Evolutionary conservation across 1,139 yeast genomes (phyloP), one percentile per base, ranked within the genome.

Genomic region (Yamadazyma pseudoaaseri): DNA sequence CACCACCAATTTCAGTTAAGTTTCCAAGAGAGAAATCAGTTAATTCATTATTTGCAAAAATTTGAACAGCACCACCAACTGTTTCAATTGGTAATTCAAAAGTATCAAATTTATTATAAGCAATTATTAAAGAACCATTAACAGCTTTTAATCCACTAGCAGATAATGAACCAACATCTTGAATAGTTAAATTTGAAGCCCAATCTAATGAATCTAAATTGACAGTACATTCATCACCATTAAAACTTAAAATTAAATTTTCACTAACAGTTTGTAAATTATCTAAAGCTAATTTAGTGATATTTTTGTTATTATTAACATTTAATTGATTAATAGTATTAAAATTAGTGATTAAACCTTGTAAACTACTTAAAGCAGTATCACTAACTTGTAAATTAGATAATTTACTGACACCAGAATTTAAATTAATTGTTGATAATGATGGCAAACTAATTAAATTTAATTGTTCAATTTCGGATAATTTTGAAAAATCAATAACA

Each of bases 171-270:
- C 54, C 49, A 30, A 62, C 67, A 47, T 69, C 74, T 52, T 69
- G 74, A 36, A 70, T 49, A 37, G 74, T 67, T 47, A 70, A 56
- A 56, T 69, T 68, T 31, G 72, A 58, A 26, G 74, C 72, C 68
- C 69, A 65, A 28, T 46, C 35, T 52, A 70, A 65, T 35, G 50
- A 39, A 43, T 68, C 65, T 47, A 70, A 55, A 28, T 47, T 54
- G 41, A 70, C 59, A 25, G 58, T 55, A 49, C 71, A 65, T 28
- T 63, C 51, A 51, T 69, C 74, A 45, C 60, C 54, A 59, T 70
- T 70, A 61, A 70, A 70, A 42, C 67, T 56, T 40, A 70, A 55
- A 37, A 65, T 60, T 49, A 70, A 59, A 38, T 56, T 56, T 38
- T 64, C 65, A 26, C 58, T 41, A 34, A 66, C 72, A 13, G 56